Base-by-base conservation (phyloP, 1,139 yeast species). In the Geotrichum citri-aurantii region DNA sequence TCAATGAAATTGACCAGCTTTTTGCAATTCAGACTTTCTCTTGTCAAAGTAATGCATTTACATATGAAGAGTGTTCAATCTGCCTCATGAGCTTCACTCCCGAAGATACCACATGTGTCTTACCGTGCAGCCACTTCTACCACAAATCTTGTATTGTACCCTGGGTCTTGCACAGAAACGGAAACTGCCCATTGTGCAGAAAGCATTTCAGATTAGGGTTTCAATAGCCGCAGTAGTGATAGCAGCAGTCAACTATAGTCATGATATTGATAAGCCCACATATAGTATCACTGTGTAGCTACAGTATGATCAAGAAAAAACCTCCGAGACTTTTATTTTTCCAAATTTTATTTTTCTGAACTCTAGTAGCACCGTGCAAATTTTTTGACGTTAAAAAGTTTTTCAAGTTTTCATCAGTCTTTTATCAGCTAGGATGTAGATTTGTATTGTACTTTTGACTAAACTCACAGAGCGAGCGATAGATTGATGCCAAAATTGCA, bases 111-210 rank as follows among this genome's bases (percentile, higher is more conserved):
- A 42, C 46, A 10, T 24, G 44, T 10, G 31, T 29, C 14, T 50
- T 52, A 8, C 42, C 55, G 6, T 52, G 55, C 46, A 46, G 33
- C 33, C 55, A 52, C 55, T 12, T 52, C 17, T 46, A 46, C 17
- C 55, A 52, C 50, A 27, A 46, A 21, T 7, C 14, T 3, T 52
- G 55, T 33, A 46, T 52, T 26, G 50, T 52, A 1, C 24, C 50
- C 44, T 52, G 55, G 55, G 50, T 52, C 3, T 31, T 52, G 26
- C 50, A 52, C 31, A 52, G 24, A 31, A 27, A 52, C 21, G 55
- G 55, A 3, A 52, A 52, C 55, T 52, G 55, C 44, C 55, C 55
- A n/a, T 21, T 52, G 21, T 52, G 55, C 50, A 52, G 46, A 49
- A 17, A 29, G 21, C 31, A 31, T 19, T 52, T 52, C 14, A 24